Base-by-base conservation (phyloP, 106 monocot species). In the Vanilla planifolia region DNA sequence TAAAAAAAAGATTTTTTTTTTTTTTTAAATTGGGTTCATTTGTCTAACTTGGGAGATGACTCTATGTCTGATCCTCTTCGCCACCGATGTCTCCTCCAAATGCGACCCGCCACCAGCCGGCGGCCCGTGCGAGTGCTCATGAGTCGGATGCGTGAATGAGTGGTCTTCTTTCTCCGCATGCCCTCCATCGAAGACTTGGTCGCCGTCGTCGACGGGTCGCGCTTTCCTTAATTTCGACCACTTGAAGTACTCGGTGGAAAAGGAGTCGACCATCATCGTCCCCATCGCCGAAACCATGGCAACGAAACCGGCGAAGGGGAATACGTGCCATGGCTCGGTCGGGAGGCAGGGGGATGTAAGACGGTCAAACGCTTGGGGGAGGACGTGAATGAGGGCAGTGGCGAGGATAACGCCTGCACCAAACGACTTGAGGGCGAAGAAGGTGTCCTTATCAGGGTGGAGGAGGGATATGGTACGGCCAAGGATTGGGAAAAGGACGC, bases 401-500 rank as follows among this genome's bases (percentile, higher is more conserved):
- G 77, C 79, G 8, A 88, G 77, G 64, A 88, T 88, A 40, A 88
- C 88, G 25, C 88, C 88, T 30, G 88, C 79, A 11, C 83, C 83
- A 64, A 88, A 88, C 11, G 88, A 76, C 55, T 88, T 88, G 60
- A 88, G 76, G 30, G 83, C 19, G 9, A 59, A 59, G 55, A 88
- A 88, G 55, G 74, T 52, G 59, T 78, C 68, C 51, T 68, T 11
- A 24, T 83, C 83, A 5, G 92, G 92, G 5, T 37, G 62, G 3
- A 92, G 77, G 1, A 77, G 71, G 9, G 92, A 80, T 2, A 92
- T 24, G 2, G 77, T 59, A 0, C 71, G 68, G 30, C 66, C 81
- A 52, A 85, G 39, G 39, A 85, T 68, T 1, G 85, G 90, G 39
- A 91, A 60, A 73, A 79, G 79, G 25, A 86, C 75, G 15, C 91